Evolutionary conservation across 306 rosid genomes (phyloP).

Genomic region (Gleditsia sinensis): DNA sequence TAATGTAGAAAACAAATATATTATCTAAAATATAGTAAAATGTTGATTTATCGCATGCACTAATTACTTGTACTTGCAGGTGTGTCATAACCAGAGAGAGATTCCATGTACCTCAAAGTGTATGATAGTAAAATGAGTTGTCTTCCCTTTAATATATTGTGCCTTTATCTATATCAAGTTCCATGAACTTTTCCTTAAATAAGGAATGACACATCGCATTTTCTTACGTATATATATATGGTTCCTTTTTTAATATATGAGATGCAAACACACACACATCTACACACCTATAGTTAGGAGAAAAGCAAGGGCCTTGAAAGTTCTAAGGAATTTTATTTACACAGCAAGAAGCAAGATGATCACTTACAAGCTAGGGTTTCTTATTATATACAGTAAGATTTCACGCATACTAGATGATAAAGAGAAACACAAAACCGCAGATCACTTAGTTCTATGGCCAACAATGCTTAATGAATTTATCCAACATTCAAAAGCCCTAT

Average conservation of each 20-base stretch:
- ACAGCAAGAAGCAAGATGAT: background rate
- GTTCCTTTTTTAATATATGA: background rate
- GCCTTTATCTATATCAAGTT: background rate
- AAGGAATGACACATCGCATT: background rate
- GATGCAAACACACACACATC: background rate
- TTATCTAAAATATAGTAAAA: slow-evolving; percentile 35
- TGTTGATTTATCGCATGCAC: slow-evolving; percentile 39
- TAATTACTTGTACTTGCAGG: background rate
- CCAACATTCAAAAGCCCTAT: background rate
- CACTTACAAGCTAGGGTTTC: slow-evolving; percentile 34
- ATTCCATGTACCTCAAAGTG: background rate
- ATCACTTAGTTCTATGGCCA: background rate
- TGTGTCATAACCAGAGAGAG: slow-evolving; percentile 27
- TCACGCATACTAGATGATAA: background rate
- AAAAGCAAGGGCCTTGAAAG: slow-evolving; percentile 24
- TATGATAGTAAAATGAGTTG: background rate
- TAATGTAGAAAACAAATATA: background rate
- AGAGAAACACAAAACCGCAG: background rate
- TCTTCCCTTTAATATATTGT: background rate
- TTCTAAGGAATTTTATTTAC: background rate
- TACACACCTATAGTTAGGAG: background rate
- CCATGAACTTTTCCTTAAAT: too few relatives aligned
- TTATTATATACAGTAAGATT: background rate
- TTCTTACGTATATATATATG: too few relatives aligned
- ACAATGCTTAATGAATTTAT: background rate